These are phyloP conservation scores for Xylariaceae sp. DNA, from an alignment of 2,329 filamentous ascomycete species.

Conservation along the genomic window DNA sequence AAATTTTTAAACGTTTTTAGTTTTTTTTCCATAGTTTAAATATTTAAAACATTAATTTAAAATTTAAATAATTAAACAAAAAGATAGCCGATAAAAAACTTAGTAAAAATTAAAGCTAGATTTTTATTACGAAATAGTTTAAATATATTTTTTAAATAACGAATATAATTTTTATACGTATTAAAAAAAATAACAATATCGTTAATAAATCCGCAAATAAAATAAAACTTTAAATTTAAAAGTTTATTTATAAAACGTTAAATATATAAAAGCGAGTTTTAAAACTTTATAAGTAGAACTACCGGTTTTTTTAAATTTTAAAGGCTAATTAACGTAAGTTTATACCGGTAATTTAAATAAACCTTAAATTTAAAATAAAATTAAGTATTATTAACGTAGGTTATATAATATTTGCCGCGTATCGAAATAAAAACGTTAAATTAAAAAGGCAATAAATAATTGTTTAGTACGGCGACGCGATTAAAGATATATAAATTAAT, in stretches of 20 bases:
- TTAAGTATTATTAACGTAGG: neutral
- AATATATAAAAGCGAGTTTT: neutral
- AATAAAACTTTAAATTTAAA: neutral
- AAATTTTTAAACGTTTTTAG: neutral
- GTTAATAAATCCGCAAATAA: neutral
- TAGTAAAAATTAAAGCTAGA: neutral
- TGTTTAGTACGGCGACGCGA: neutral
- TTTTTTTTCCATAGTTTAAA: neutral
- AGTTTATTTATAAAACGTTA: slow-evolving; percentile 2
- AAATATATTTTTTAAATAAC: neutral
- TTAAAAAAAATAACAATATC: slow-evolving; percentile 3
- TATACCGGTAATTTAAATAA: neutral
- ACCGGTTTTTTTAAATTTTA: neutral
- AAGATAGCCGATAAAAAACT: neutral
- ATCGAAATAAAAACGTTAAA: neutral
- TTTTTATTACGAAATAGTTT: slow-evolving; percentile 1
- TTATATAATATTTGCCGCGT: neutral
- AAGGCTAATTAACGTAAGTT: neutral
- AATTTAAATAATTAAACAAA: neutral
- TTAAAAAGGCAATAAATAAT: neutral
- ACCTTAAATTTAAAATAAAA: slow-evolving; percentile 3
- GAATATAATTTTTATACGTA: neutral
- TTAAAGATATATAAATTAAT: neutral
- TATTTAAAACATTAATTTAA: neutral
- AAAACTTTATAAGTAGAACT: neutral